Evolutionary conservation across 495 filamentous ascomycete genomes (phyloP).

Genomic region (Daldinia childiae): DNA sequence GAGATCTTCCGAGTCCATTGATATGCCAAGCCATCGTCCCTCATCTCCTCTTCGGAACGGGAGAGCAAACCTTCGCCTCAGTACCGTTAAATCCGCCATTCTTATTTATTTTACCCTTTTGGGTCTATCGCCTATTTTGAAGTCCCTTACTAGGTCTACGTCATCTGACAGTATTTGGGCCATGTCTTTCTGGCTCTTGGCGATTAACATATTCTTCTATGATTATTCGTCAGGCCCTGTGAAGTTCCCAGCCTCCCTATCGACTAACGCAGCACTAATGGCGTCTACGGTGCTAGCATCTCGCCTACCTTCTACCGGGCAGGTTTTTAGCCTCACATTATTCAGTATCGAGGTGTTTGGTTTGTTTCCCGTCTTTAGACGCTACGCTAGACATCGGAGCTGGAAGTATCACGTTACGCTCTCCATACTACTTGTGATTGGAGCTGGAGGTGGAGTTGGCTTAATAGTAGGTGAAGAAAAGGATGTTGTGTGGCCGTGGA

Average conservation of each 20-base stretch:
- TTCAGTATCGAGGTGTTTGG: conserved; percentile 98
- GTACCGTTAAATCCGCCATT: conserved; percentile 82
- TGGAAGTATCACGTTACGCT: conserved; percentile 84
- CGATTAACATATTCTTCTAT: conserved; percentile 96
- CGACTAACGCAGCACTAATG: conserved; percentile 95
- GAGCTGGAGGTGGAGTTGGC: conserved; percentile 80
- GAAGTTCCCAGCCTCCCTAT: conserved; percentile 80
- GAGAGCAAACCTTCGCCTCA: conserved; percentile 52
- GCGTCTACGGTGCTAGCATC: conserved; percentile 92
- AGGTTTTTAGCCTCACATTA: conserved; percentile 94
- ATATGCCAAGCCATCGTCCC: conserved; percentile 35
- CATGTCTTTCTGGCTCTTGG: conserved; percentile 89
- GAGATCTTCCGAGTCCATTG: conserved; percentile 38
- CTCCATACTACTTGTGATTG: conserved; percentile 80
- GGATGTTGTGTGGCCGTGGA: conserved; percentile 70
- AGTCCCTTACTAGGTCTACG: conserved; percentile 90
- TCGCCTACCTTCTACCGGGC: conserved; percentile 83
- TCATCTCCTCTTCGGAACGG: conserved; percentile 42
- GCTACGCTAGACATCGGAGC: conserved; percentile 81
- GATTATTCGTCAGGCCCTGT: conserved; percentile 81
- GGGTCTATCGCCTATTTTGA: conserved; percentile 91
- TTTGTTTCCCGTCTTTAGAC: conserved; percentile 92
- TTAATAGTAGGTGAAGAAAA: conserved; percentile 62
- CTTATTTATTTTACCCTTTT: conserved; percentile 92
- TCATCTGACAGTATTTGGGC: conserved; percentile 95